Conservation (phyloP, 2,329 filamentous ascomycete species). For the Penicillium sp. region DNA sequence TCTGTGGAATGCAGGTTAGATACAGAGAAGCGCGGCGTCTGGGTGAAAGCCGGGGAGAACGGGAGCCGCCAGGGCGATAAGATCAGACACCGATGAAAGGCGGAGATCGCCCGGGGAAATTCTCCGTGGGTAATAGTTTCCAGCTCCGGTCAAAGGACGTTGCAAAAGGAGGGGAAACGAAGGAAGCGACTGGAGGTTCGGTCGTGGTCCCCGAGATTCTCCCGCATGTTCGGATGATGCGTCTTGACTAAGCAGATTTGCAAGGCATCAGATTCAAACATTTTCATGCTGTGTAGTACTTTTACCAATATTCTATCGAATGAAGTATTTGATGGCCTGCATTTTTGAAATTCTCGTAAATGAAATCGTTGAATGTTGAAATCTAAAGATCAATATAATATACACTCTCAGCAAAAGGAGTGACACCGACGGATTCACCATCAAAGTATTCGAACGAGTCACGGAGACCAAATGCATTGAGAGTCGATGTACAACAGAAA, state of each 20-base stretch:
- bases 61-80: background rate
- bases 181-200: constrained; percentile 23
- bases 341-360: constrained; percentile 2
- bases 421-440: background rate
- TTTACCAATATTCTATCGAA: constrained; percentile 8
- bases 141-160: background rate
- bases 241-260: constrained; percentile 25
- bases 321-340: background rate
- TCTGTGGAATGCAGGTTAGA: background rate
- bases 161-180: constrained; percentile 28
- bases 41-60: background rate
- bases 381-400: background rate
- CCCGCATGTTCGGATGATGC: constrained; percentile 14
- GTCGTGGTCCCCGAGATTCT: constrained; percentile 34
- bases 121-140: background rate
- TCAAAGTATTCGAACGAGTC: background rate
- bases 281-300: too few species aligned
- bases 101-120: background rate
- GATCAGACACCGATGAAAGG: background rate
- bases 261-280: background rate
- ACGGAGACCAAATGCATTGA: constrained; percentile 11
- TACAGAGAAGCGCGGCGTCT: background rate
- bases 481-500: constrained; percentile 13
- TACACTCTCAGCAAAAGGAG: background rate
- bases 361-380: constrained; percentile 2